Conservation (phyloP, 2,329 filamentous ascomycete genomes). For the Neopestalotiopsis sp. region DNA sequence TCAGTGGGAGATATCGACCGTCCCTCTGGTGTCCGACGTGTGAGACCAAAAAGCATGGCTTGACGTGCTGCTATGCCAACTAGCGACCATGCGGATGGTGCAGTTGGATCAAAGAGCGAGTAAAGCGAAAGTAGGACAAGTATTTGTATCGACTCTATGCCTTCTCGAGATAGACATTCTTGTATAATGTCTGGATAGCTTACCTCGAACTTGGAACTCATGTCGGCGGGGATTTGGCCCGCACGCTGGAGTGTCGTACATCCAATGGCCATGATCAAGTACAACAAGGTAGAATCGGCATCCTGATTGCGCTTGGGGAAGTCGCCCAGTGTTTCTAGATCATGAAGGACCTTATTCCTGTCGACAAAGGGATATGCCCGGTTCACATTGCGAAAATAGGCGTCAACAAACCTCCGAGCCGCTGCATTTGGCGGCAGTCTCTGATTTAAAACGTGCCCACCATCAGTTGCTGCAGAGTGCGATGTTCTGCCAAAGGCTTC, state of each 20-base stretch:
- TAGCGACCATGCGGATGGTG: conserved; percentile 45
- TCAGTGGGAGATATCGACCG: conserved; percentile 28
- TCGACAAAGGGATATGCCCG: conserved; percentile 51
- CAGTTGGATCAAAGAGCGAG: conserved; percentile 47
- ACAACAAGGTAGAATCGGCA: conserved; percentile 41
- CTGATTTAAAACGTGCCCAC: not conserved
- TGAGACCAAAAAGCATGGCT: conserved; percentile 44
- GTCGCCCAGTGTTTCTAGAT: conserved; percentile 37
- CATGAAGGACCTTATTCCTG: conserved; percentile 37
- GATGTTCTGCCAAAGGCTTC: conserved; percentile 11
- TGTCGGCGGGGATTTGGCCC: conserved; percentile 42
- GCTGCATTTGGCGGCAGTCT: conserved; percentile 28
- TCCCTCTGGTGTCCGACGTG: conserved; percentile 35
- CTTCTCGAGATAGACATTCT: conserved; percentile 41
- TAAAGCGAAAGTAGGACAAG: conserved; percentile 47
- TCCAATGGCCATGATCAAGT: conserved; percentile 52
- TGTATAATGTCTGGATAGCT: conserved; percentile 46
- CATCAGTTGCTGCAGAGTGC: not conserved
- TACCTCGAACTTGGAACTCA: conserved; percentile 39
- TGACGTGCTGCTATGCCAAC: conserved; percentile 45
- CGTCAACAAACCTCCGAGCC: conserved; percentile 43
- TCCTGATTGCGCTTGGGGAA: conserved; percentile 30
- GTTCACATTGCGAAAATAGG: conserved; percentile 51
- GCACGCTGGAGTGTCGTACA: conserved; percentile 49
- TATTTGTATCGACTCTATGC: conserved; percentile 45